These are phyloP conservation scores for Penicillium digitatum DNA, from an alignment of 2,329 filamentous ascomycete species.

Conservation along the genomic window DNA sequence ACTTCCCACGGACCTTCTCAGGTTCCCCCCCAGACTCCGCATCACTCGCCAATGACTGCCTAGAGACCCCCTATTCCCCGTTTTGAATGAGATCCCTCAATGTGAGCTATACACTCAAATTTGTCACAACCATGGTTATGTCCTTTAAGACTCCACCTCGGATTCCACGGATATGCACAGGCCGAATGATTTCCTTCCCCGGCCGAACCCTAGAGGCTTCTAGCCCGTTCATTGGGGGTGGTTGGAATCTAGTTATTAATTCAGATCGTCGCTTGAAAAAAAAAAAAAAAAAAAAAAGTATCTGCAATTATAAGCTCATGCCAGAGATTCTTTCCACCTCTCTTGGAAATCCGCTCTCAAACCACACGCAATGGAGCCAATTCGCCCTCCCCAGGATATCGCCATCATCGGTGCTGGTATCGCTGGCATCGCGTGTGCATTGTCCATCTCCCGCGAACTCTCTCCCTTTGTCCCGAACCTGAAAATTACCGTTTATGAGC, in stretches of 20 bases:
- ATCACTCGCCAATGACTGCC: not conserved
- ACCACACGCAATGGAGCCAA: constrained; percentile 5
- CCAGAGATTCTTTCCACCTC: not conserved
- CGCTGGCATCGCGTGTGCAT: constrained; percentile 33
- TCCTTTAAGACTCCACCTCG: constrained; percentile 13
- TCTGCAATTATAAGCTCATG: not conserved
- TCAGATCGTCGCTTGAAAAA: not conserved
- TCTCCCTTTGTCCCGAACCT: constrained; percentile 32
- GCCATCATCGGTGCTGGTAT: constrained; percentile 36
- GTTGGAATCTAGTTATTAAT: no score
- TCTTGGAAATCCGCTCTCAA: not conserved
- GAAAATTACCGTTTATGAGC: constrained; percentile 40
- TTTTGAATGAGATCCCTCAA: not conserved
- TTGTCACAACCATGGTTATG: not conserved
- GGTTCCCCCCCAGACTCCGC: not conserved
- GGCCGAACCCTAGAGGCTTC: constrained; percentile 16
- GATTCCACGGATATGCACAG: constrained; percentile 11
- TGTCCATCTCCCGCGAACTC: constrained; percentile 33
- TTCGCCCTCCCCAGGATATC: constrained; percentile 25
- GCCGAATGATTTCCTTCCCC: constrained; percentile 23
- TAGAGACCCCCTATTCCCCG: not conserved
- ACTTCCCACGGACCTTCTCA: not conserved
- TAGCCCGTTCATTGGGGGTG: constrained; percentile 1
- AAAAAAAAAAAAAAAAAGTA: no score
- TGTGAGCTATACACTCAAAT: not conserved